A percentile compares a stretch with the other conserved stretches of the same genome.
Evolutionary conservation across 176 grass and related monocot genomes (phyloP).

Genomic region (Oryza meridionalis): DNA sequence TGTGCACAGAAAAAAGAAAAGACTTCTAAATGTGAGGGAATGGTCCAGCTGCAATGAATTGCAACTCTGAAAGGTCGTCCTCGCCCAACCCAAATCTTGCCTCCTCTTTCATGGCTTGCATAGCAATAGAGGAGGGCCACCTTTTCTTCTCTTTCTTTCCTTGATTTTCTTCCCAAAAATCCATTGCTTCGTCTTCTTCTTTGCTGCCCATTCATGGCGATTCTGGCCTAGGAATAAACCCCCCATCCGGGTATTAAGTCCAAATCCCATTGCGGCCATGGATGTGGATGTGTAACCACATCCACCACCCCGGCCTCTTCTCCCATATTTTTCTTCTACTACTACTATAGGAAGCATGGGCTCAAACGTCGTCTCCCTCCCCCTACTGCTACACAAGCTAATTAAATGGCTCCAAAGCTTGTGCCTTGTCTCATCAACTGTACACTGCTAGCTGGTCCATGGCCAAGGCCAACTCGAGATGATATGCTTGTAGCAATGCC

Average conservation of each 20-base stretch:
- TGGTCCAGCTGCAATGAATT: conserved; percentile 33
- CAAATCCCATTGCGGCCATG: not conserved
- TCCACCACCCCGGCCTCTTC: not conserved
- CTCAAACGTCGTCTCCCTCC: not conserved
- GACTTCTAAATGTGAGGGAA: conserved; percentile 8
- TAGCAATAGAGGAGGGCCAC: not conserved
- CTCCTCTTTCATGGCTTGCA: not conserved
- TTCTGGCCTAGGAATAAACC: not conserved
- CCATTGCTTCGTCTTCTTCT: not conserved
- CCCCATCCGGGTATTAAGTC: not conserved
- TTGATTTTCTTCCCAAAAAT: not conserved
- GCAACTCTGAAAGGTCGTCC: conserved; percentile 22
- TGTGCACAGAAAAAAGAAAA: not conserved
- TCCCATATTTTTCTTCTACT: not conserved
- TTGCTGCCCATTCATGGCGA: not conserved
- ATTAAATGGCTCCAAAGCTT: not conserved
- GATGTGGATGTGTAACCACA: conserved; percentile 43
- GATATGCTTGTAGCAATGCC: not conserved
- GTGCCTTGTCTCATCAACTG: not conserved
- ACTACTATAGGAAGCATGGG: not conserved
- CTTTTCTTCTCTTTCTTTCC: not conserved
- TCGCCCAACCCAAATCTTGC: not conserved
- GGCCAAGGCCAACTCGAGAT: not conserved
- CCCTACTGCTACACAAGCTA: too few relatives aligned
- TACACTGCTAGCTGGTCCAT: not conserved